Evolutionary conservation across 2,329 filamentous ascomycete genomes (phyloP).

Genomic region (Leptographium radiaticola): DNA sequence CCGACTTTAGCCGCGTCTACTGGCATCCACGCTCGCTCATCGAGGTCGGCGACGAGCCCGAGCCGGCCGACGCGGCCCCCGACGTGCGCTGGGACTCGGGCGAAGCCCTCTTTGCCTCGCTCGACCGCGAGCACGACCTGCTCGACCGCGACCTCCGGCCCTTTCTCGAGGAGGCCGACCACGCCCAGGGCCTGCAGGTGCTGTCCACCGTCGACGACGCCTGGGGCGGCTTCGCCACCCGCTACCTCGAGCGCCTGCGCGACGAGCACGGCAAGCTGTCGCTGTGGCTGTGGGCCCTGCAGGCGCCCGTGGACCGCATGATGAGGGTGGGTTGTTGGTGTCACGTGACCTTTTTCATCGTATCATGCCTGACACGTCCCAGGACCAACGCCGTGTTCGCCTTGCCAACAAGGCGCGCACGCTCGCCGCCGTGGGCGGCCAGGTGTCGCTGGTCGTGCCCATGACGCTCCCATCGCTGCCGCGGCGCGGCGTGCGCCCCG

Average conservation of each 20-base stretch:
- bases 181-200: slow-evolving; percentile 76
- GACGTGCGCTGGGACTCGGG: slow-evolving; percentile 47
- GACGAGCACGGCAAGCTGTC: slow-evolving; percentile 86
- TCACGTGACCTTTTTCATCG: background rate
- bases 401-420: slow-evolving; percentile 64
- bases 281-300: slow-evolving; percentile 77
- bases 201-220: slow-evolving; percentile 61
- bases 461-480: slow-evolving; percentile 49
- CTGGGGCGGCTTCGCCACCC: slow-evolving; percentile 65
- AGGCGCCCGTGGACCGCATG: slow-evolving; percentile 43
- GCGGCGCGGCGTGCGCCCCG: slow-evolving; percentile 30
- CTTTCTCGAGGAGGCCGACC: slow-evolving; percentile 87
- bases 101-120: slow-evolving; percentile 57
- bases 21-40: slow-evolving; percentile 82
- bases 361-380: background rate
- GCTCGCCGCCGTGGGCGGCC: slow-evolving; percentile 52
- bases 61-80: background rate
- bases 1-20: slow-evolving; percentile 85
- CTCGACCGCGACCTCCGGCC: slow-evolving; percentile 80
- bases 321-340: slow-evolving; percentile 32
- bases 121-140: slow-evolving; percentile 73
- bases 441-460: slow-evolving; percentile 68
- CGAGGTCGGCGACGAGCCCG: slow-evolving; percentile 39
- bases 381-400: slow-evolving; percentile 51
- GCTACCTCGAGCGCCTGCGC: slow-evolving; percentile 62